phyloP scores from a whole-genome alignment of 495 filamentous ascomycete genomes.

The Penicillium bialowiezense region DNA sequence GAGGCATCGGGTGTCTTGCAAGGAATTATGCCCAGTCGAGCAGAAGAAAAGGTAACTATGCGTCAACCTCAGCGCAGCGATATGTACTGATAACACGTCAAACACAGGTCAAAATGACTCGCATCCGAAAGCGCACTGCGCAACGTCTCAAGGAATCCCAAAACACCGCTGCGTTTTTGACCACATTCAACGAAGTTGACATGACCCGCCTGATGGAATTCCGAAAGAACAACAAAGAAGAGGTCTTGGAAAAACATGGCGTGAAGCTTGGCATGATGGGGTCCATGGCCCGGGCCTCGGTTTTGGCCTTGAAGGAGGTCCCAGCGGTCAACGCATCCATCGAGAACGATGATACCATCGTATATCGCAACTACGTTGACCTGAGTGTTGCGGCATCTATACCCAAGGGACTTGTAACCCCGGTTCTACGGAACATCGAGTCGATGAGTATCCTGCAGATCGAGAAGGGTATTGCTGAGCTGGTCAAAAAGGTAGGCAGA shows the following conservation, averaged over 20 bases:
- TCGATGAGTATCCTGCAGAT: constrained; percentile 73
- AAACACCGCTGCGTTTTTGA: constrained; percentile 85
- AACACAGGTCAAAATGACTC: constrained; percentile 86
- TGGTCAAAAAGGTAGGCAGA: constrained; percentile 79
- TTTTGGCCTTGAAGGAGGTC: constrained; percentile 80
- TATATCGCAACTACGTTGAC: constrained; percentile 90
- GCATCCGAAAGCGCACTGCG: constrained; percentile 87
- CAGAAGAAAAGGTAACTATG: constrained; percentile 65
- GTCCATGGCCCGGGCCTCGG: constrained; percentile 78
- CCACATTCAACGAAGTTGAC: constrained; percentile 93
- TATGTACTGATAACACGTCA: neutral
- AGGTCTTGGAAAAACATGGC: constrained; percentile 78
- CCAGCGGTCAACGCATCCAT: constrained; percentile 88
- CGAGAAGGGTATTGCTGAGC: constrained; percentile 76
- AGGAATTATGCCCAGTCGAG: constrained; percentile 57
- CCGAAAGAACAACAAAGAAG: constrained; percentile 84
- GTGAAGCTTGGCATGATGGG: constrained; percentile 94
- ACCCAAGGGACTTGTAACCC: constrained; percentile 87
- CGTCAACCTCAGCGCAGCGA: too few species aligned
- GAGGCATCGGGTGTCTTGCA: neutral
- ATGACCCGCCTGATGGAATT: constrained; percentile 89
- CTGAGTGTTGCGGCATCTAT: constrained; percentile 92
- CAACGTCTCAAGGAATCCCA: constrained; percentile 92
- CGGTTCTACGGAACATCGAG: constrained; percentile 84
- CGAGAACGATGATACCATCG: constrained; percentile 86